Conservation (phyloP, 148 eudicot species). For the Chenopodium berlandieri region DNA sequence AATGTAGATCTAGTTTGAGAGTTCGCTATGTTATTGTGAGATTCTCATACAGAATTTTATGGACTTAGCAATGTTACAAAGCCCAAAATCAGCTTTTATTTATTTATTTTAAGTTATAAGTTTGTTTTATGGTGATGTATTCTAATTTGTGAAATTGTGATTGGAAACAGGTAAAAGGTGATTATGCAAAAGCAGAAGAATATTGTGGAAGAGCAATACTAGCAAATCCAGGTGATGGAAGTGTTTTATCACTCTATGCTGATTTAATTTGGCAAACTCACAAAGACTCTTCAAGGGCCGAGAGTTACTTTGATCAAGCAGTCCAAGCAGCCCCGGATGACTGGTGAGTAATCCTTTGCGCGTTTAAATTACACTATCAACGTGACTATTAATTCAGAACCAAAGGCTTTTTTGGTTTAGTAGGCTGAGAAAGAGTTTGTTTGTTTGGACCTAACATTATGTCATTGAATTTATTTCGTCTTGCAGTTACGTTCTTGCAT, state of each 20-base stretch:
- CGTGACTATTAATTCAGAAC: no score
- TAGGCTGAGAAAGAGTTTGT: no score
- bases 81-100: neutral
- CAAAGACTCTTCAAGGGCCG: constrained; percentile 45
- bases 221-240: constrained; percentile 47
- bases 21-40: no score
- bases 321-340: constrained; percentile 57
- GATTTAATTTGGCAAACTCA: constrained; percentile 54
- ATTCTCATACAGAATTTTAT: neutral
- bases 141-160: neutral
- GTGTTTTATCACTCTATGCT: constrained; percentile 45
- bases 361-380: no score
- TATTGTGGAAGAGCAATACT: constrained; percentile 59
- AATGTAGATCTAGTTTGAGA: no score
- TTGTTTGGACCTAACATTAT: neutral
- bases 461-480: constrained; percentile 2
- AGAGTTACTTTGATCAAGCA: constrained; percentile 51
- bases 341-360: constrained; percentile 28
- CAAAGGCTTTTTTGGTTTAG: no score
- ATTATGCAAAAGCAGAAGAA: constrained; percentile 57
- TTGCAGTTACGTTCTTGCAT: constrained; percentile 72
- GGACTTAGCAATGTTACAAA: neutral
- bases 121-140: neutral
- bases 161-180: constrained; percentile 45
- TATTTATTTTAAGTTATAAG: neutral